Evolutionary conservation across 345 rosid species (phyloP).

Genomic region (Citrus hindsii): DNA sequence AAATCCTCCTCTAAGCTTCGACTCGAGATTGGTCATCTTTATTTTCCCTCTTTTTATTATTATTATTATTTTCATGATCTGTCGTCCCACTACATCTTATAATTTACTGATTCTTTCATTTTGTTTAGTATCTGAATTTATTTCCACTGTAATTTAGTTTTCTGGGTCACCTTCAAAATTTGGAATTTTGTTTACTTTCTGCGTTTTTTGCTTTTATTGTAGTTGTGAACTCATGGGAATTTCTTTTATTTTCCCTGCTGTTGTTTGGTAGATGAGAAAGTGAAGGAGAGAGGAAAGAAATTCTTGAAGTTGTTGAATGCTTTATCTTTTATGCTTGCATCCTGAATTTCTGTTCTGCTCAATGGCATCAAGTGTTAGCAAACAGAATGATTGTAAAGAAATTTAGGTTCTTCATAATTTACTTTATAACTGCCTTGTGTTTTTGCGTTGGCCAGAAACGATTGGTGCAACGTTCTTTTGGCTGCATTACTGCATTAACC

Average conservation of each 20-base stretch:
- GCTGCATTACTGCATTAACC: neutral
- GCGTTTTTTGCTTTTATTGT: neutral
- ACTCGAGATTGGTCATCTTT: conserved; percentile 54
- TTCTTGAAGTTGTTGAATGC: neutral
- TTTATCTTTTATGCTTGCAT: neutral
- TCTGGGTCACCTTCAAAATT: neutral
- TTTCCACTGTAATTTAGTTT: neutral
- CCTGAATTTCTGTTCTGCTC: neutral
- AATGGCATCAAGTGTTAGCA: neutral
- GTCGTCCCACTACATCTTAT: neutral
- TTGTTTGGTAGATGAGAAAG: conserved; percentile 9
- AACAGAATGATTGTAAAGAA: neutral
- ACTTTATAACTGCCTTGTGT: neutral
- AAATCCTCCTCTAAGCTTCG: conserved; percentile 59
- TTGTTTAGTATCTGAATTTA: neutral
- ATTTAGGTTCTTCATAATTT: neutral
- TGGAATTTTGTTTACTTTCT: conserved; percentile 6
- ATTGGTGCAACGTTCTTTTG: neutral
- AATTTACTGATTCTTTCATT: neutral
- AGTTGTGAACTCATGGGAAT: neutral
- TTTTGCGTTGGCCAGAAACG: neutral
- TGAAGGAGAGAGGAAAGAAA: neutral
- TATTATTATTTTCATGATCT: neutral
- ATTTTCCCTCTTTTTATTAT: neutral
- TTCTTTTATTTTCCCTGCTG: neutral